A percentile compares a stretch with the other conserved stretches of the same genome.
These are phyloP conservation scores for Papiliotrema laurentii DNA, from an alignment of 1,284 basidiomycete genomes.

Conservation along the genomic window DNA sequence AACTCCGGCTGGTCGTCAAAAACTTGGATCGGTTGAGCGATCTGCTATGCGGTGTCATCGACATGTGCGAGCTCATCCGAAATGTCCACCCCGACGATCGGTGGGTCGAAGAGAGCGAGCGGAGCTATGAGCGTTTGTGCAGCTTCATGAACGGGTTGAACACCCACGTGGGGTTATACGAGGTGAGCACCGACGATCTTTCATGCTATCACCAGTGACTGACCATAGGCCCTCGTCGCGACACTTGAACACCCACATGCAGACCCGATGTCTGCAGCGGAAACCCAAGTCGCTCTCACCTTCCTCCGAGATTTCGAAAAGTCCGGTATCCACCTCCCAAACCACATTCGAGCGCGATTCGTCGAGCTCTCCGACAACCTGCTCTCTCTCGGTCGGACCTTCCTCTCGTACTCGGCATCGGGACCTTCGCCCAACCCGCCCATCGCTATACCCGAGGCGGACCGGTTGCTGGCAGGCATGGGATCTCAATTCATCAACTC, in stretches of 20 bases:
- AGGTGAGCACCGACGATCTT: slow-evolving; percentile 54
- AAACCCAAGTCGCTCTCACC: slow-evolving; percentile 74
- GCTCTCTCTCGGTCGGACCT: slow-evolving; percentile 79
- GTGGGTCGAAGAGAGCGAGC: slow-evolving; percentile 81
- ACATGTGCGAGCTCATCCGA: slow-evolving; percentile 87
- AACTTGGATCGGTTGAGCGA: slow-evolving; percentile 93
- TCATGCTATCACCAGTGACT: neutral
- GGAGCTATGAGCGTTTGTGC: slow-evolving; percentile 85
- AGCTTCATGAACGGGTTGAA: slow-evolving; percentile 98
- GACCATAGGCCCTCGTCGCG: slow-evolving; percentile 37
- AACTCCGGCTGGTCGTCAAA: slow-evolving; percentile 81
- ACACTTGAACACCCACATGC: slow-evolving; percentile 42
- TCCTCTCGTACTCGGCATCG: slow-evolving; percentile 60
- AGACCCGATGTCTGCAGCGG: slow-evolving; percentile 38
- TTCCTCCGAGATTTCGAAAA: slow-evolving; percentile 97
- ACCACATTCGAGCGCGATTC: slow-evolving; percentile 69
- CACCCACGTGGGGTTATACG: slow-evolving; percentile 87
- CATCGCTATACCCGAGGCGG: slow-evolving; percentile 42
- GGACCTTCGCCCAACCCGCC: slow-evolving; percentile 24
- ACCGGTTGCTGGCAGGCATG: slow-evolving; percentile 38
- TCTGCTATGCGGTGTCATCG: slow-evolving; percentile 91
- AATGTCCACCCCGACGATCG: slow-evolving; percentile 82
- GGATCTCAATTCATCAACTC: slow-evolving; percentile 47
- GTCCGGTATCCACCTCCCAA: slow-evolving; percentile 86
- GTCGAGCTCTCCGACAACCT: slow-evolving; percentile 90